Conservation (phyloP, 2,329 filamentous ascomycete genomes). For the Fusarium sp. region DNA sequence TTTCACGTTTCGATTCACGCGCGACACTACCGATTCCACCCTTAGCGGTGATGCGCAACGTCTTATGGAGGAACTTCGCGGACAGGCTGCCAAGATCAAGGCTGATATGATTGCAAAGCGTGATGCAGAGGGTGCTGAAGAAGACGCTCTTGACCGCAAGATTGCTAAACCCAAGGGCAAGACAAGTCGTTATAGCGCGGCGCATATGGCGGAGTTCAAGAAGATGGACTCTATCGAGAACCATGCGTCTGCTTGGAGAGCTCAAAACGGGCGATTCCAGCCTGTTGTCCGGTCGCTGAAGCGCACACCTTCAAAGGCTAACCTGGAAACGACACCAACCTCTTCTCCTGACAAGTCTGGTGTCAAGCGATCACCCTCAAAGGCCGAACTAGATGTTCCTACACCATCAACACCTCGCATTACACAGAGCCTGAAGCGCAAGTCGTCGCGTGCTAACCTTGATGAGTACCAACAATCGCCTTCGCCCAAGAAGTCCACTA, state of each 20-base stretch:
- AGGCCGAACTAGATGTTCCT: conserved; percentile 61
- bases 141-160: conserved; percentile 65
- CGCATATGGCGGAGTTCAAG: conserved; percentile 88
- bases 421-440: conserved; percentile 50
- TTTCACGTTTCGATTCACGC: conserved; percentile 77
- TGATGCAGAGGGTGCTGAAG: conserved; percentile 61
- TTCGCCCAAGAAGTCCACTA: conserved; percentile 42
- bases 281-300: conserved; percentile 54
- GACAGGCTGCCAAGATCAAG: conserved; percentile 77
- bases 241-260: conserved; percentile 82
- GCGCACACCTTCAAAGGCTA: conserved; percentile 58
- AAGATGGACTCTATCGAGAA: conserved; percentile 97
- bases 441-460: conserved; percentile 44
- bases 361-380: conserved; percentile 64
- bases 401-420: conserved; percentile 56
- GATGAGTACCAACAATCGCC: conserved; percentile 45
- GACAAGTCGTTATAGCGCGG: conserved; percentile 81
- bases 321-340: conserved; percentile 50
- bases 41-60: conserved; percentile 70
- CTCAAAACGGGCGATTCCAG: conserved; percentile 63
- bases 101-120: conserved; percentile 71
- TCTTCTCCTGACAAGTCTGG: conserved; percentile 48
- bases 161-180: conserved; percentile 85
- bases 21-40: conserved; percentile 58
- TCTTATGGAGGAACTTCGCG: conserved; percentile 74